Conservation (phyloP, 2,329 filamentous ascomycete genomes). For the Neodidymelliopsis sp. region DNA sequence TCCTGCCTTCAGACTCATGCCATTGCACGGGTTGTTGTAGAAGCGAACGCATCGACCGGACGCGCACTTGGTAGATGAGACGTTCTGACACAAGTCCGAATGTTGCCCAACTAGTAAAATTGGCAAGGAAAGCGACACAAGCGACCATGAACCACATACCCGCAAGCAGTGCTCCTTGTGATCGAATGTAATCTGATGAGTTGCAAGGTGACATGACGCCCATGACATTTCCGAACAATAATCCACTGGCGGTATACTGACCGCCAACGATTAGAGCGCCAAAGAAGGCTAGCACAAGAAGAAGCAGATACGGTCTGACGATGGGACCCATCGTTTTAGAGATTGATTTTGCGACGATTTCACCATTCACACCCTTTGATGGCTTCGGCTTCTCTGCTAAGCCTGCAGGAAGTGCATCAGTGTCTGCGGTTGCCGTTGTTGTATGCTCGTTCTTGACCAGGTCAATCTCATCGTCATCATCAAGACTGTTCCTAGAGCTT, state of each 20-base stretch:
- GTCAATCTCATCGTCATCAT: constrained; percentile 31
- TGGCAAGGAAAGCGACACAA: constrained; percentile 66
- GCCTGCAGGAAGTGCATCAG: constrained; percentile 2
- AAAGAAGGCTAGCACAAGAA: constrained; percentile 59
- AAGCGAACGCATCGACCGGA: constrained; percentile 69
- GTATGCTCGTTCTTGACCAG: constrained; percentile 30
- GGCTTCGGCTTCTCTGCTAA: constrained; percentile 9
- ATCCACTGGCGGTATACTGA: constrained; percentile 64
- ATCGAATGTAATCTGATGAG: constrained; percentile 56
- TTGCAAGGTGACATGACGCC: constrained; percentile 65
- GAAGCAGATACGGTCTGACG: constrained; percentile 54
- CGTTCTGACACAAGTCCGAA: constrained; percentile 70
- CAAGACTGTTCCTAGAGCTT: constrained; percentile 32
- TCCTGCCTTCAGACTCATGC: constrained; percentile 72
- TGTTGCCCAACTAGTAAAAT: constrained; percentile 65
- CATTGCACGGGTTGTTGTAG: constrained; percentile 73
- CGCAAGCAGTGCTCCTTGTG: constrained; percentile 61
- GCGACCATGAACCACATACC: constrained; percentile 68
- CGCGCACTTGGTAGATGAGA: constrained; percentile 68
- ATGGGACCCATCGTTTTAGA: constrained; percentile 46
- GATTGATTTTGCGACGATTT: constrained; percentile 37
- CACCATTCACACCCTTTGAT: constrained; percentile 20
- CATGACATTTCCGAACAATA: constrained; percentile 68
- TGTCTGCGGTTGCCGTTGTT: constrained; percentile 17
- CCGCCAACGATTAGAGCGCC: constrained; percentile 63